Base-by-base conservation (phyloP, 2,329 filamentous ascomycete species). In the Penicillium capsulatum region DNA sequence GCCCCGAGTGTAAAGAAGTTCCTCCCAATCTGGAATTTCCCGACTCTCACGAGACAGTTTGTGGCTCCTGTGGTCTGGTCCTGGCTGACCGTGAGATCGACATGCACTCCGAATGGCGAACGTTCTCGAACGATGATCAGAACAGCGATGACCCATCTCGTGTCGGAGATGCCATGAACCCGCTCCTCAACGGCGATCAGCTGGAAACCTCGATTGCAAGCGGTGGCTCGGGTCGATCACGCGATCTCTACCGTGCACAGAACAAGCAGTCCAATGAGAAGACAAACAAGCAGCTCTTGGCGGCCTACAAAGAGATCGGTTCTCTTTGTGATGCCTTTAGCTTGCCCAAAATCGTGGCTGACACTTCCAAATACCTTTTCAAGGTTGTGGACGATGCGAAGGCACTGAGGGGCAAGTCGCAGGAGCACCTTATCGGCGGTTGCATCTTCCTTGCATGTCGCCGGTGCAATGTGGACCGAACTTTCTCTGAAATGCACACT, bases 391-490 rank as follows among this genome's bases (percentile, higher is more conserved):
- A 95, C 55, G 92, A 98, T 67, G 83, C 84, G 60, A 91, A 91
- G 64, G 77, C 89, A 40, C 89, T 97, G 76, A 95, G 95, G 71
- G 90, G 90, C 61, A 98, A 98, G 69, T 84, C 86, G 0, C 85
- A 90, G 60, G 91, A 97, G 55, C 86, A 87, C 40, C 84, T 98
- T 53, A 91, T 97, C 52, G 92, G 92, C 4, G 89, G 90, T 5
- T 96, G 90, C 68, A 92, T 98, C 66, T 97, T 98, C 73, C 91
- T 98, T 56, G 89, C 92, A 28, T 97, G 91, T 64, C 88, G 92
- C 31, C 88, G 96, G 66, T 85, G 87, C 60, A 80, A 82, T 46
- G 84, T 90, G 19, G 84, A 86, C 3, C 85, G 92, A 51, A 94
- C 89, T 3, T 98, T 98, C 70, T 81, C 86, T 34, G 94, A 98